Evolutionary conservation across 164 flowering plant species (phyloP), one percentile per base, ranked within the genome.

Genomic region (Stephania cephalantha): DNA sequence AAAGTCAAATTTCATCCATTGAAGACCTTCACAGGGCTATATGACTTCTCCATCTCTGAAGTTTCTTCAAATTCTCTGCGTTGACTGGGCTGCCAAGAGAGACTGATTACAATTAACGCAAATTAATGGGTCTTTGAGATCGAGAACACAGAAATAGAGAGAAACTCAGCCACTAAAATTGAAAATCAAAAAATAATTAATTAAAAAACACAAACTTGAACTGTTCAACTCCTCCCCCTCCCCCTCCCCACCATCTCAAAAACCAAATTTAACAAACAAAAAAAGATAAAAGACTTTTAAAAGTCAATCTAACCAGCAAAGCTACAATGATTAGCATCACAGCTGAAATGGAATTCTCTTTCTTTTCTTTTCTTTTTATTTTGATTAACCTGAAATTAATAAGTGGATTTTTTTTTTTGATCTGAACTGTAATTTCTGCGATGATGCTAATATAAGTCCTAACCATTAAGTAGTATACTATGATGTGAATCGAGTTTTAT

Each of bases 51-150:
- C 13, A 35, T 35, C 46, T 44, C 45, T 46, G 31, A 13, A 29
- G 9, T 25, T 46, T 72, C 78, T 66, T 61, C 18, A 52, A 17
- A 9, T 7, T 68, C 71, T 30, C 50, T 22, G 12, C 53, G 15
- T 78, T 78, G 80, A 78, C 80, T 46, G 20, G 20, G 77, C 70
- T 65, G 80, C 66, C 77, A 8, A 74, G 64, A 50, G 18, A 58
- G 64, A 58, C 64, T 20, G 70, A 35, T 35, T 63, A 68, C 64
- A 35, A 70, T 69, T 44, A 70, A 65, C 25, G 52, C 6, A 30
- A 78, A 25, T 65, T 68, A 15, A 65, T 55, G 76, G 48, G 73
- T 42, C 55, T 10, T n/a, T 46, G 31, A 22, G 53, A 55, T 55
- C 17, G 8, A 55, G 18, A 15, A 12, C 17, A 8, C 53, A 48